These are phyloP conservation scores for Baudoinia panamericana DNA, from an alignment of 495 filamentous ascomycete genomes.

Conservation along the genomic window DNA sequence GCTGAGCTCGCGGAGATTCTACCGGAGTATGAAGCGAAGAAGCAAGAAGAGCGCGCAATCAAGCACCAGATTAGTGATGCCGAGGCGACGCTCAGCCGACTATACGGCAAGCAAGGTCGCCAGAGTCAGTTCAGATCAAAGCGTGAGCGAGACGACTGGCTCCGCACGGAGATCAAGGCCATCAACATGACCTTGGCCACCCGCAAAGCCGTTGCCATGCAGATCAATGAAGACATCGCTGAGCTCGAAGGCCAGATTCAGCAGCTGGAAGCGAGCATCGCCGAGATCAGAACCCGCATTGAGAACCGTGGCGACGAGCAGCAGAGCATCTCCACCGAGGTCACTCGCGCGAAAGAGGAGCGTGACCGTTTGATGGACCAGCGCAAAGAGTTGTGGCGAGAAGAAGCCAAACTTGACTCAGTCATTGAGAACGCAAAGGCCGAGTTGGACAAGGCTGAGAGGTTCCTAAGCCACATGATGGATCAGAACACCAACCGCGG, in stretches of 20 bases:
- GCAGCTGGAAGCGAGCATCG: constrained; percentile 58
- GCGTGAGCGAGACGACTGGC: constrained; percentile 70
- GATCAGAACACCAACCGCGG: constrained; percentile 74
- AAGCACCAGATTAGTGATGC: constrained; percentile 60
- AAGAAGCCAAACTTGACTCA: constrained; percentile 74
- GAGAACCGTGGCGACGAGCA: constrained; percentile 66
- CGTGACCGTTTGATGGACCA: constrained; percentile 73
- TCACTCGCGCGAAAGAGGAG: constrained; percentile 66
- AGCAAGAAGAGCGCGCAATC: constrained; percentile 55
- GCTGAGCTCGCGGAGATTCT: constrained; percentile 55
- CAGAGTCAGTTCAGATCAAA: constrained; percentile 79
- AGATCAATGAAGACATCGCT: constrained; percentile 75
- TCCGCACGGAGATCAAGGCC: constrained; percentile 71
- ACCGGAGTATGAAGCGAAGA: constrained; percentile 61
- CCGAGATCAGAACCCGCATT: constrained; percentile 54
- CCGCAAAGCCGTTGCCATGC: constrained; percentile 68
- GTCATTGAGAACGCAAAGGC: constrained; percentile 57
- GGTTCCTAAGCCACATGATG: constrained; percentile 69
- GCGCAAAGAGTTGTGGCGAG: constrained; percentile 77
- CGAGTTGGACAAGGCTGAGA: constrained; percentile 65
- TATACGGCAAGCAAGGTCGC: constrained; percentile 92
- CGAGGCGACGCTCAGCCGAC: constrained; percentile 58
- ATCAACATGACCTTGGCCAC: constrained; percentile 57
- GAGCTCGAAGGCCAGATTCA: constrained; percentile 57
- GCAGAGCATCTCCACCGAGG: constrained; percentile 53